Conservation (phyloP, 164 flowering plant species). For the Nelumbo lutea region DNA sequence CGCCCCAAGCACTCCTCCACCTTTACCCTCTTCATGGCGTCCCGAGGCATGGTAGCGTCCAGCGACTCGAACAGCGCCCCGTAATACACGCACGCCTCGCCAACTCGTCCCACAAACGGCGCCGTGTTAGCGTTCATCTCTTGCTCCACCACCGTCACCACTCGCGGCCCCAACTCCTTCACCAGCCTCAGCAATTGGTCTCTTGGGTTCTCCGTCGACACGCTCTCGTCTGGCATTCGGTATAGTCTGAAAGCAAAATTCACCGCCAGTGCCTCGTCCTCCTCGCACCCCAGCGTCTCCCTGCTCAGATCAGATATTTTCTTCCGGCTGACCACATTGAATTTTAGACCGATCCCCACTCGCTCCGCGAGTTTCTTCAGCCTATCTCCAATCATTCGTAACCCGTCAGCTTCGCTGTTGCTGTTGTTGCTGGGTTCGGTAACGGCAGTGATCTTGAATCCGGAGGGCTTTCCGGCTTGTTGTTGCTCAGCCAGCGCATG, state of each 20-base stretch:
- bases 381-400: slow-evolving; percentile 29
- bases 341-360: slow-evolving; percentile 34
- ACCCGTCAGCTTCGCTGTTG: slow-evolving; percentile 16
- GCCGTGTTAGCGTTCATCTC: slow-evolving; percentile 82
- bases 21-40: slow-evolving; percentile 32
- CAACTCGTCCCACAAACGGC: slow-evolving; percentile 57
- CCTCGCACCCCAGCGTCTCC: slow-evolving; percentile 44
- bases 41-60: slow-evolving; percentile 42
- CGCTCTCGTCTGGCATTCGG: slow-evolving; percentile 85
- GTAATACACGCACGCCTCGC: slow-evolving; percentile 50
- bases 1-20: slow-evolving; percentile 69
- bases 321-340: slow-evolving; percentile 19
- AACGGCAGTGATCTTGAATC: slow-evolving; percentile 50
- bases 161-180: slow-evolving; percentile 49
- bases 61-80: slow-evolving; percentile 66
- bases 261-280: slow-evolving; percentile 62
- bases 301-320: slow-evolving; percentile 39
- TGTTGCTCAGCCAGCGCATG: slow-evolving; percentile 37
- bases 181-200: slow-evolving; percentile 80
- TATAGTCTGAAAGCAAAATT: slow-evolving; percentile 67
- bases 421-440: slow-evolving; percentile 10
- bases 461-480: slow-evolving; percentile 18
- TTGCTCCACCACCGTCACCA: slow-evolving; percentile 77
- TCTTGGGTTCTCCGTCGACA: slow-evolving; percentile 72
- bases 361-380: slow-evolving; percentile 42